Percentiles rank a stretch among this genome's conserved stretches.
Conservation (phyloP, 2,329 filamentous ascomycete species). For the Annulohypoxylon truncatum region DNA sequence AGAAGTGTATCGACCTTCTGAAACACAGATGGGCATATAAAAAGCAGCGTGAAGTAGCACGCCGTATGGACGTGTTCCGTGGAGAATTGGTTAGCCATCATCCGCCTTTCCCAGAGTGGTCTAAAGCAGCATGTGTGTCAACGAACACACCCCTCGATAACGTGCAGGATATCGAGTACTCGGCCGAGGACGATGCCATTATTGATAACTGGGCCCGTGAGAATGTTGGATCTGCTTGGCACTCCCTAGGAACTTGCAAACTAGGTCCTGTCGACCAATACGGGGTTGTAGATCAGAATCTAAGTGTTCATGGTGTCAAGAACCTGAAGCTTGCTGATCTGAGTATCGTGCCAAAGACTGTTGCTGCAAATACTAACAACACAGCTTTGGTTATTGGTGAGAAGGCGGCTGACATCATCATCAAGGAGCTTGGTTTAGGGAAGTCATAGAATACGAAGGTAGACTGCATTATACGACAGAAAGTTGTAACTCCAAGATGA, state of each 20-base stretch:
- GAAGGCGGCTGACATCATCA: conserved; percentile 57
- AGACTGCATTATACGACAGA: too few relatives aligned
- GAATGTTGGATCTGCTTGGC: conserved; percentile 56
- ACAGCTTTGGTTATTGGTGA: conserved; percentile 62
- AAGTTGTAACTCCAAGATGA: too few relatives aligned
- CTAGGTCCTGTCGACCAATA: conserved; percentile 55
- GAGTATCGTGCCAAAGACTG: conserved; percentile 52
- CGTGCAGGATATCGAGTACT: conserved; percentile 57
- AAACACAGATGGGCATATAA: neutral
- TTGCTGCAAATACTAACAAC: conserved; percentile 60
- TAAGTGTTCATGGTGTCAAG: conserved; percentile 56
- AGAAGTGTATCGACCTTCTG: neutral
- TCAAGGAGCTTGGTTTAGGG: conserved; percentile 55
- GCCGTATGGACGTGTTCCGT: neutral
- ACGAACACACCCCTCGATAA: too few relatives aligned
- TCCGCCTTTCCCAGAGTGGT: conserved; percentile 34
- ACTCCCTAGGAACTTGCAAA: conserved; percentile 56
- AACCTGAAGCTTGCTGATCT: conserved; percentile 56
- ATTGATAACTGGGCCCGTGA: conserved; percentile 57
- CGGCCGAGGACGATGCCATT: conserved; percentile 57
- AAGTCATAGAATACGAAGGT: too few relatives aligned
- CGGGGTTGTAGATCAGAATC: conserved; percentile 56
- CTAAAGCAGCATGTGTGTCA: conserved; percentile 31
- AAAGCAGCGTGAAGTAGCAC: conserved; percentile 1
- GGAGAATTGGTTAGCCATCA: neutral